Evolutionary conservation across 257 asterid species (phyloP).

Genomic region (Solanum pinnatisectum): DNA sequence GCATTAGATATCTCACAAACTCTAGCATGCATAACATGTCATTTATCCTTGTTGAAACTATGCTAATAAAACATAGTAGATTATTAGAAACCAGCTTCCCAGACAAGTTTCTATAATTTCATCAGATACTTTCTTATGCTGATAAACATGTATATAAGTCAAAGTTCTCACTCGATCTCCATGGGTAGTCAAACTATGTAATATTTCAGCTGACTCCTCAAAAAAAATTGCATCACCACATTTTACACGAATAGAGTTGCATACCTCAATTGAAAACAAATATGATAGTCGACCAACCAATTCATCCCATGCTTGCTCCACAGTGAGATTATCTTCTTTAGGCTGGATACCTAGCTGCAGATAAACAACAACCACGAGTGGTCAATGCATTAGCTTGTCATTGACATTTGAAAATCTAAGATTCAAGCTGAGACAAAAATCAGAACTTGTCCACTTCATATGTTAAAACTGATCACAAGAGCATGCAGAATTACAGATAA

Average conservation of each 20-base stretch:
- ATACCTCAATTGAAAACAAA: constrained; percentile 75
- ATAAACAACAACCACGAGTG: neutral
- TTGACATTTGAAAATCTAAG: neutral
- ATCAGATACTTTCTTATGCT: neutral
- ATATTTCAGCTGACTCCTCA: neutral
- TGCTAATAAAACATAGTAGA: neutral
- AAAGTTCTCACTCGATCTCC: neutral
- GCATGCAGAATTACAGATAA: neutral
- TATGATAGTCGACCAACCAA: constrained; percentile 53
- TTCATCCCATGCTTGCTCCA: constrained; percentile 68
- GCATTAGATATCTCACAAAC: neutral
- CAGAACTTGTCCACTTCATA: neutral
- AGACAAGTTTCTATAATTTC: neutral
- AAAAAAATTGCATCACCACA: neutral
- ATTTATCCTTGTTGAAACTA: neutral
- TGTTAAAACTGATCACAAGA: neutral
- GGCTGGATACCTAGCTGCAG: constrained; percentile 65
- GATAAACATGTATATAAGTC: neutral
- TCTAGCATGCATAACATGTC: neutral
- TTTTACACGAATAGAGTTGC: neutral
- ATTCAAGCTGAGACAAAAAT: neutral
- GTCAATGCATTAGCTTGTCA: neutral
- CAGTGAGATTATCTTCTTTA: constrained; percentile 52
- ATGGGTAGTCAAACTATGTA: neutral
- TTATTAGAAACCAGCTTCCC: neutral